These are phyloP conservation scores for Ceratonia siliqua DNA, from an alignment of 306 rosid species.

Conservation along the genomic window DNA sequence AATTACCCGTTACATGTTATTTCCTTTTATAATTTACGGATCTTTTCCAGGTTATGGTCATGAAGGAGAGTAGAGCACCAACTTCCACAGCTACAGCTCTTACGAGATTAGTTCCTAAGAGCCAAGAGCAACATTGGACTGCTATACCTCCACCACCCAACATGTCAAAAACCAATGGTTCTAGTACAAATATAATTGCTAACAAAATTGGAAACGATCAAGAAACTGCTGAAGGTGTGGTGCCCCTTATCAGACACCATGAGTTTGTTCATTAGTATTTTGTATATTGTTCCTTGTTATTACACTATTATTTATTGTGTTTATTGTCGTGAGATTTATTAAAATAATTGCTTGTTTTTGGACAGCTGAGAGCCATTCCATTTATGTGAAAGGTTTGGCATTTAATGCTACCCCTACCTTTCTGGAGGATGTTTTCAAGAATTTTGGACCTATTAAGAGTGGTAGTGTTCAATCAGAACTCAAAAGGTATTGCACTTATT, in stretches of 20 bases:
- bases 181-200: constrained; percentile 34
- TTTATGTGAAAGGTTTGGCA: constrained; percentile 64
- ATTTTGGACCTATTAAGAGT: constrained; percentile 73
- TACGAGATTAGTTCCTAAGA: constrained; percentile 43
- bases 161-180: constrained; percentile 36
- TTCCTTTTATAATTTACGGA: background rate
- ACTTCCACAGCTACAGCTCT: constrained; percentile 40
- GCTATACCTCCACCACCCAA: constrained; percentile 45
- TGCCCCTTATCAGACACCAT: background rate
- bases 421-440: constrained; percentile 68
- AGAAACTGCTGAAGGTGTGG: constrained; percentile 65
- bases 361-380: constrained; percentile 75
- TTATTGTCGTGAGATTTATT: background rate
- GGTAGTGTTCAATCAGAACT: constrained; percentile 71
- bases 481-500: constrained; percentile 54
- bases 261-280: background rate
- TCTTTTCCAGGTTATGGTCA: constrained; percentile 56
- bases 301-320: background rate
- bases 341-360: background rate
- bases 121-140: constrained; percentile 44
- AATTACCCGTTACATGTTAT: background rate
- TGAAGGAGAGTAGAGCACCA: constrained; percentile 47
- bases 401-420: constrained; percentile 41
- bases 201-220: constrained; percentile 49
- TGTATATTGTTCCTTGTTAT: background rate